These are phyloP conservation scores for Rhizoclosmatium sp. DNA, from an alignment of 192 early-diverging fungal species.

Conservation along the genomic window DNA sequence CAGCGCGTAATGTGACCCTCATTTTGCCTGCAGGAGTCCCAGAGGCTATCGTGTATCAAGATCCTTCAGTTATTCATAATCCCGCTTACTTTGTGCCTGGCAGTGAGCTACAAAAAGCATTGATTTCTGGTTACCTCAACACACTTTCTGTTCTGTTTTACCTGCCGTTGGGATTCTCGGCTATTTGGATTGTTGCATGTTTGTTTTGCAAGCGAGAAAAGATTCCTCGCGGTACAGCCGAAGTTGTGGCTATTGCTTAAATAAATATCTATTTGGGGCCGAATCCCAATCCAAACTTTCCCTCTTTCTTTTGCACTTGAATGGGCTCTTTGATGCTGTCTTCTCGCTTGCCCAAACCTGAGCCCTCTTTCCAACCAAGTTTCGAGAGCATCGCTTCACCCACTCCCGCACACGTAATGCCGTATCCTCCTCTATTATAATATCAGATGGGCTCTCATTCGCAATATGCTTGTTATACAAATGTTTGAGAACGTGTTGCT, in stretches of 20 bases:
- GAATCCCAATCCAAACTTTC: background rate
- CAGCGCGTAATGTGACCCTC: conserved; percentile 9
- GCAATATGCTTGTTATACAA: background rate
- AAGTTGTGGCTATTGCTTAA: too few species aligned
- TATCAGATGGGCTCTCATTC: background rate
- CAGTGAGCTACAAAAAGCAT: conserved; percentile 9
- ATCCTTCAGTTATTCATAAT: conserved; percentile 11
- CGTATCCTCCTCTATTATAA: background rate
- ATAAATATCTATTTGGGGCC: background rate
- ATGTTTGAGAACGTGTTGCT: background rate
- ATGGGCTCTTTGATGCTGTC: background rate
- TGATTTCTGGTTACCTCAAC: conserved; percentile 37
- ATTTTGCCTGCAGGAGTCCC: background rate
- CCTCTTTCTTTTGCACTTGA: background rate
- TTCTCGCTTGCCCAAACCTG: background rate
- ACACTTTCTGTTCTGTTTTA: conserved; percentile 35
- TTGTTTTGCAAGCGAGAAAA: conserved; percentile 39
- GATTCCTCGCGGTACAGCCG: too few species aligned
- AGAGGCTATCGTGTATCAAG: background rate
- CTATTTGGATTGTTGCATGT: conserved; percentile 2
- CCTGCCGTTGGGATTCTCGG: conserved; percentile 37
- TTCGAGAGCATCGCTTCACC: conserved; percentile 7
- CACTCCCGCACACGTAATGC: background rate
- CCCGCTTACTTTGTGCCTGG: background rate
- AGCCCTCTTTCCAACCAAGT: conserved; percentile 11